Evolutionary conservation across 2,329 filamentous ascomycete genomes (phyloP).

Genomic region (Colletotrichum musae): DNA sequence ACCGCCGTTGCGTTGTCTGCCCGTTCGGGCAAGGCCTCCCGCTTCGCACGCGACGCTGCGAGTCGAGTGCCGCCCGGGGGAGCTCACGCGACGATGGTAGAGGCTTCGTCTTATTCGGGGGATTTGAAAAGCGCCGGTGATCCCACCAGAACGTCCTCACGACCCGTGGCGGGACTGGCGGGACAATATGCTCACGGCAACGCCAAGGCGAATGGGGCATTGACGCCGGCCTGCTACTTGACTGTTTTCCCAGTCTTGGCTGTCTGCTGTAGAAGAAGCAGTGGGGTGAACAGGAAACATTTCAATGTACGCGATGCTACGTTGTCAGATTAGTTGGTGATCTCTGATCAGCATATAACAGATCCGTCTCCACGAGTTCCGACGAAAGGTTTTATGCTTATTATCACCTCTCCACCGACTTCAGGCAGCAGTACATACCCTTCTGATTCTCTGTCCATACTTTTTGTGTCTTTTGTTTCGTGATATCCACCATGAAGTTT

Average conservation of each 20-base stretch:
- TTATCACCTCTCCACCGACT: neutral
- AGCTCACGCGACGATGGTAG: conserved; percentile 2
- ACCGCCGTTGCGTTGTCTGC: conserved; percentile 1
- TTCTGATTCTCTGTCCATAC: conserved; percentile 5
- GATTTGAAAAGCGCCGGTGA: neutral
- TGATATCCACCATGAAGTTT: conserved; percentile 24
- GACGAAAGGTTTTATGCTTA: neutral
- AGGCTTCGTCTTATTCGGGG: conserved; percentile 21
- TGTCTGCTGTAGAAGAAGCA: neutral
- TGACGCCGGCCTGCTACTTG: neutral
- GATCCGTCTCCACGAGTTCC: neutral
- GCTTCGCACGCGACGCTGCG: neutral
- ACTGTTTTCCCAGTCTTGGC: conserved; percentile 13
- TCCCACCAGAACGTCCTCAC: neutral
- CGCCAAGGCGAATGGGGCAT: conserved; percentile 1
- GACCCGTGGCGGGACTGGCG: neutral
- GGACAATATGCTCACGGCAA: neutral
- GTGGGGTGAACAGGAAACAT: neutral
- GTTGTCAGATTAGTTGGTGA: no score
- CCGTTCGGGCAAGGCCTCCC: conserved; percentile 1
- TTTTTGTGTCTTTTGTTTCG: neutral
- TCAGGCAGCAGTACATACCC: neutral
- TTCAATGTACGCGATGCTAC: neutral
- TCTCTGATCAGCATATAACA: conserved; percentile 2
- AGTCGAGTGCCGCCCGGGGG: neutral